These are phyloP conservation scores for Lyophyllum atratum DNA, from an alignment of 768 basidiomycete genomes.

Conservation along the genomic window DNA sequence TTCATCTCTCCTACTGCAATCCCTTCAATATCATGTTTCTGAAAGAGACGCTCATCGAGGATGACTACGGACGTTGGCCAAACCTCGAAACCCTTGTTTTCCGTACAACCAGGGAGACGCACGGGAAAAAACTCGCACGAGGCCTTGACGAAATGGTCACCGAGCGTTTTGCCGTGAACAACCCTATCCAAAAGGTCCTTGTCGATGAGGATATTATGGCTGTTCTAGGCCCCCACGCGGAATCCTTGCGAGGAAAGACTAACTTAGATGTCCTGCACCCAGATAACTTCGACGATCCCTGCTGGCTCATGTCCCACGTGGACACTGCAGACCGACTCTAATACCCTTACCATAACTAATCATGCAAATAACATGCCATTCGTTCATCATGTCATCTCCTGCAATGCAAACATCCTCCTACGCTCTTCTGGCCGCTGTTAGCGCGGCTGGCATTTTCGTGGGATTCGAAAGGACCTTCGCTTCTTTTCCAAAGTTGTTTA, in stretches of 20 bases:
- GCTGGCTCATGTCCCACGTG: slow-evolving; percentile 28
- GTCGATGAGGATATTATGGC: slow-evolving; percentile 29
- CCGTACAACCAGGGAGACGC: slow-evolving; percentile 26
- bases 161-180: slow-evolving; percentile 13
- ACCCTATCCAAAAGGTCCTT: slow-evolving; percentile 25
- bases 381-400: neutral
- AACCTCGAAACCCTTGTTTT: slow-evolving; percentile 28
- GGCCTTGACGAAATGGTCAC: slow-evolving; percentile 18
- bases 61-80: slow-evolving; percentile 19
- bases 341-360: neutral
- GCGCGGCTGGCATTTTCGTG: too few species aligned
- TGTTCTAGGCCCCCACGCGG: slow-evolving; percentile 7
- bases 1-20: slow-evolving; percentile 29
- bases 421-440: too few species aligned
- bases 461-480: neutral
- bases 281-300: slow-evolving; percentile 30
- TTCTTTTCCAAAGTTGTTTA: neutral
- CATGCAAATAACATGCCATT: neutral
- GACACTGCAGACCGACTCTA: slow-evolving; percentile 6
- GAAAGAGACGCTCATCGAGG: slow-evolving; percentile 15
- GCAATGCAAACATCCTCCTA: too few species aligned
- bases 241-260: slow-evolving; percentile 8
- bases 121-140: slow-evolving; percentile 19
- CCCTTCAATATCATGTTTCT: slow-evolving; percentile 21
- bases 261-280: slow-evolving; percentile 17